phyloP scores from a whole-genome alignment of 495 filamentous ascomycete genomes.

The Massariosphaeria phaeospora region DNA sequence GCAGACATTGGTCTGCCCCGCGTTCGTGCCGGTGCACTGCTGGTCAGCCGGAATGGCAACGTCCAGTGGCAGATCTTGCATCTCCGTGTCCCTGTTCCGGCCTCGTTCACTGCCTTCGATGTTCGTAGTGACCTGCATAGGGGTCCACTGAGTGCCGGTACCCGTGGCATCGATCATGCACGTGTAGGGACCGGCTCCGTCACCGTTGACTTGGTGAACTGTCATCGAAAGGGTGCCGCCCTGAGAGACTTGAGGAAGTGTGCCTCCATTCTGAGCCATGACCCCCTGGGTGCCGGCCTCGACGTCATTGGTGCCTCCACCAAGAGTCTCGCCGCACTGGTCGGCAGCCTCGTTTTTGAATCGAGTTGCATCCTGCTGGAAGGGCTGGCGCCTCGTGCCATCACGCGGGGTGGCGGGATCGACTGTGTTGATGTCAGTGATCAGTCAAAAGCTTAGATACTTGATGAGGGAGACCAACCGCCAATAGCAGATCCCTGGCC shows the following conservation, averaged over 20 bases:
- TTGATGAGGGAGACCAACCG: constrained; percentile 33
- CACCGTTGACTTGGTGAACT: constrained; percentile 53
- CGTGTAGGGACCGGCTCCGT: constrained; percentile 51
- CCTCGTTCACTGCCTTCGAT: constrained; percentile 32
- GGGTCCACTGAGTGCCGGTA: constrained; percentile 42
- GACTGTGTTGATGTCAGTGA: constrained; percentile 38
- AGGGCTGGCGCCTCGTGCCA: constrained; percentile 48
- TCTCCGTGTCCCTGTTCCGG: constrained; percentile 14
- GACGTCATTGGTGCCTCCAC: constrained; percentile 45
- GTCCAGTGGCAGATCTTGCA: constrained; percentile 33
- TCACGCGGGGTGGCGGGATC: constrained; percentile 50
- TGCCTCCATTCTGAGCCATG: constrained; percentile 40
- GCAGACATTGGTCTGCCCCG: constrained; percentile 49
- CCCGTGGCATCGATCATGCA: constrained; percentile 49
- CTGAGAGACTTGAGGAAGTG: constrained; percentile 47
- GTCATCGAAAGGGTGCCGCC: constrained; percentile 51
- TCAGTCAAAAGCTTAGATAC: background rate
- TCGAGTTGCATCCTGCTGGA: constrained; percentile 52
- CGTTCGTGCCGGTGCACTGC: constrained; percentile 50
- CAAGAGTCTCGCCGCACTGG: constrained; percentile 34
- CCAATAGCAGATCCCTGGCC: constrained; percentile 40
- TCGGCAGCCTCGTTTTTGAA: constrained; percentile 41
- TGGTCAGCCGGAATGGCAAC: constrained; percentile 47
- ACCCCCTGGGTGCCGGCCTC: constrained; percentile 47
- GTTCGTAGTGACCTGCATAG: constrained; percentile 31